phyloP scores from a whole-genome alignment of 495 filamentous ascomycete genomes.

The Neurospora tetrasperma region DNA sequence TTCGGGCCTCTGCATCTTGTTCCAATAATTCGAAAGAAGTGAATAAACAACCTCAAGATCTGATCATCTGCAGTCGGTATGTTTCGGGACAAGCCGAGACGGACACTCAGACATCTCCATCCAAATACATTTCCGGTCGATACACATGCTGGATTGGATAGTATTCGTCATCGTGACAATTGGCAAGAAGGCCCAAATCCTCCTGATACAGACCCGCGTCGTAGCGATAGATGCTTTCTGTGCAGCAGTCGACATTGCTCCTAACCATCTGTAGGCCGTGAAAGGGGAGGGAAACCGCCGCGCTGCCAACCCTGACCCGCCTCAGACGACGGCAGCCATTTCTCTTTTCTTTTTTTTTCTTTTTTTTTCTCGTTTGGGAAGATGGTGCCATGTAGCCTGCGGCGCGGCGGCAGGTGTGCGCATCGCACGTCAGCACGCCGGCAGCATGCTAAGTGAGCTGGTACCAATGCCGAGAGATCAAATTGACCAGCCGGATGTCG shows the following conservation, averaged over 20 bases:
- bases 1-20: not conserved
- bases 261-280: not conserved
- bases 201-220: not conserved
- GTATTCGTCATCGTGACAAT: not conserved
- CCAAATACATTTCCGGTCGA: not conserved
- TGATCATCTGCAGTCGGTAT: not conserved
- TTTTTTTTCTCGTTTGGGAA: not conserved
- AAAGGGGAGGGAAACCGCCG: not conserved
- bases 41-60: not conserved
- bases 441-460: not conserved
- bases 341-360: not conserved
- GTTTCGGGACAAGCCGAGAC: not conserved
- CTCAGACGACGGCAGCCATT: not conserved
- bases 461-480: not conserved
- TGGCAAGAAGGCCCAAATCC: not conserved
- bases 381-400: not conserved
- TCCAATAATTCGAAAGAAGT: not conserved
- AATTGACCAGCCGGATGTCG: not conserved
- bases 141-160: not conserved
- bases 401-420: not conserved
- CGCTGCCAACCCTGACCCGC: not conserved
- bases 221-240: not conserved
- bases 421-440: not conserved
- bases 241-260: not conserved
- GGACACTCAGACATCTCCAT: not conserved